Evolutionary conservation across 306 rosid genomes (phyloP).

Genomic region (Cyamopsis tetragonoloba): DNA sequence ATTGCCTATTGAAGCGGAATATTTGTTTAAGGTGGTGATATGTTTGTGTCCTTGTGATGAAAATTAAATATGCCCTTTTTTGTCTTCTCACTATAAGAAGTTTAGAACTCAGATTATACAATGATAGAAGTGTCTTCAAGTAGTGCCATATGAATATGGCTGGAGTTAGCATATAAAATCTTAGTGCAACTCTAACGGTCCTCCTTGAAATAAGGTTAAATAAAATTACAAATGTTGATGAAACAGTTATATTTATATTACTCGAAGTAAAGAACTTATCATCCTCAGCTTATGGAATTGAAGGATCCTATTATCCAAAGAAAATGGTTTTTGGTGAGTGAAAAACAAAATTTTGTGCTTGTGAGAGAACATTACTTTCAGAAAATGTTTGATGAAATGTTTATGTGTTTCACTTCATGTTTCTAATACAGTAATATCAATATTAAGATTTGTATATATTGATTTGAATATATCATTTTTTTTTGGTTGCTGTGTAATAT

Average conservation of each 20-base stretch:
- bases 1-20: conserved; percentile 36
- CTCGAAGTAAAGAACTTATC: neutral
- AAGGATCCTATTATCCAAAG: neutral
- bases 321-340: neutral
- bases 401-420: neutral
- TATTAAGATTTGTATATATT: neutral
- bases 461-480: neutral
- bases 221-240: neutral
- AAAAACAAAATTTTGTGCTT: conserved; percentile 8
- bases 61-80: conserved; percentile 4
- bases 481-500: neutral
- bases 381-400: conserved; percentile 10
- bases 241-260: neutral
- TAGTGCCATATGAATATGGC: neutral
- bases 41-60: conserved; percentile 11
- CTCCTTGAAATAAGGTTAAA: conserved; percentile 7
- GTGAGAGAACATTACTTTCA: neutral
- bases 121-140: conserved; percentile 4
- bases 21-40: conserved; percentile 55
- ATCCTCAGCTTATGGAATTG: neutral
- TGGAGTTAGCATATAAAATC: neutral
- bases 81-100: conserved; percentile 6
- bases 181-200: neutral
- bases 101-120: conserved; percentile 1
- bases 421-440: conserved; percentile 2